Evolutionary conservation across 768 basidiomycete genomes (phyloP).

Genomic region (Mrakia gelida): DNA sequence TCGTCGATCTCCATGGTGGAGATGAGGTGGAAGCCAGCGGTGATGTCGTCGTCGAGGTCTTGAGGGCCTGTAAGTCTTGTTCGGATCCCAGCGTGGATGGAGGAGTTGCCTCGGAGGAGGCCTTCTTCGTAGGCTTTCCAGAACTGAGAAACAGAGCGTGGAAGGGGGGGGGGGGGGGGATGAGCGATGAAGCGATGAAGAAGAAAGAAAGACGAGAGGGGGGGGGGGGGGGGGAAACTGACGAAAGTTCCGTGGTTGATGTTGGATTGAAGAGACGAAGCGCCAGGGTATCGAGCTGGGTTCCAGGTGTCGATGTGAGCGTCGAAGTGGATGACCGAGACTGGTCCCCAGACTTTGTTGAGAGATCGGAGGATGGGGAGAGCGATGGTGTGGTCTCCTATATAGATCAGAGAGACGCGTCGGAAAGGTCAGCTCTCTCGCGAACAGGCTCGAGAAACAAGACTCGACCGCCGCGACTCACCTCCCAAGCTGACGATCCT

Average conservation of each 20-base stretch:
- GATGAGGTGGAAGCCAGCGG: slow-evolving; percentile 73
- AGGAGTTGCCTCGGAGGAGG: slow-evolving; percentile 59
- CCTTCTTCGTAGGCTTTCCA: slow-evolving; percentile 72
- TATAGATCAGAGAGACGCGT: too few species aligned
- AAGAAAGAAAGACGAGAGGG: not conserved
- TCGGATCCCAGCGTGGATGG: slow-evolving; percentile 80
- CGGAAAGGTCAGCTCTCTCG: too few species aligned
- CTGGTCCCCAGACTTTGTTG: slow-evolving; percentile 69
- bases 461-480: too few species aligned
- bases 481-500: slow-evolving; percentile 74
- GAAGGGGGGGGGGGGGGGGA: not conserved
- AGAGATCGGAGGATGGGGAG: slow-evolving; percentile 78
- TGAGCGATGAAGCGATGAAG: not conserved
- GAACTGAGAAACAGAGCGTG: slow-evolving; percentile 47
- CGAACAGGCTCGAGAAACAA: too few species aligned
- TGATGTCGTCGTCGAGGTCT: slow-evolving; percentile 65
- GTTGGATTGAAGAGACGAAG: slow-evolving; percentile 51
- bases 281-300: slow-evolving; percentile 47
- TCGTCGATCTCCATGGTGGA: slow-evolving; percentile 80
- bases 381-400: slow-evolving; percentile 42
- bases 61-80: slow-evolving; percentile 63
- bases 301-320: slow-evolving; percentile 62
- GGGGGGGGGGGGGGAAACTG: not conserved
- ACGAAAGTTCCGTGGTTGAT: slow-evolving; percentile 77
- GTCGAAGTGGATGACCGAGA: slow-evolving; percentile 60